These are phyloP conservation scores for Oidiodendron maius DNA, from an alignment of 495 filamentous ascomycete genomes.

Conservation along the genomic window DNA sequence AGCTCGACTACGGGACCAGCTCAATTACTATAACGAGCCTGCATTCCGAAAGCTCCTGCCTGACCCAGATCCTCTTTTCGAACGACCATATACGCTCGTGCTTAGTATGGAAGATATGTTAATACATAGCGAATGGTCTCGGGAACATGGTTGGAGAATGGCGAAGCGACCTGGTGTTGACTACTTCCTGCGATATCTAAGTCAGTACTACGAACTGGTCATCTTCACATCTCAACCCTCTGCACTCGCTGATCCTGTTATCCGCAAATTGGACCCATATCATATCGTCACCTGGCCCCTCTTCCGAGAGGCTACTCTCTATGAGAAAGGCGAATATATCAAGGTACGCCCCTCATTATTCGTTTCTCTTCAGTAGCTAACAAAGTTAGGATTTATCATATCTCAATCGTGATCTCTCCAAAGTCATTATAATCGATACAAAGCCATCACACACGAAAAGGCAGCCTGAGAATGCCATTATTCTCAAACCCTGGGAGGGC, in stretches of 20 bases:
- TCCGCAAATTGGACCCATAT: slow-evolving; percentile 93
- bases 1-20: slow-evolving; percentile 64
- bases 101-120: slow-evolving; percentile 90
- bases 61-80: slow-evolving; percentile 73
- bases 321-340: slow-evolving; percentile 90
- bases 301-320: slow-evolving; percentile 89
- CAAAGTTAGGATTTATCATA: slow-evolving; percentile 77
- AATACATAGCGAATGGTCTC: slow-evolving; percentile 87
- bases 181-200: slow-evolving; percentile 94
- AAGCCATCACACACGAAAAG: slow-evolving; percentile 68
- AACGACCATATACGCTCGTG: slow-evolving; percentile 87
- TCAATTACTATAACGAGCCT: slow-evolving; percentile 92
- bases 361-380: background rate
- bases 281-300: slow-evolving; percentile 93
- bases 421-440: slow-evolving; percentile 90
- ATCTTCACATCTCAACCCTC: slow-evolving; percentile 85
- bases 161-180: slow-evolving; percentile 94
- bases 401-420: slow-evolving; percentile 90
- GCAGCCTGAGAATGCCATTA: slow-evolving; percentile 91
- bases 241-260: slow-evolving; percentile 75
- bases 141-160: slow-evolving; percentile 90
- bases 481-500: slow-evolving; percentile 85
- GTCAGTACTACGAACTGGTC: slow-evolving; percentile 95
- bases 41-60: slow-evolving; percentile 91
- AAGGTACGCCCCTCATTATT: slow-evolving; percentile 56